Evolutionary conservation across 345 rosid species (phyloP), one percentile per base, ranked within the genome.

Genomic region (Garcia nutans): DNA sequence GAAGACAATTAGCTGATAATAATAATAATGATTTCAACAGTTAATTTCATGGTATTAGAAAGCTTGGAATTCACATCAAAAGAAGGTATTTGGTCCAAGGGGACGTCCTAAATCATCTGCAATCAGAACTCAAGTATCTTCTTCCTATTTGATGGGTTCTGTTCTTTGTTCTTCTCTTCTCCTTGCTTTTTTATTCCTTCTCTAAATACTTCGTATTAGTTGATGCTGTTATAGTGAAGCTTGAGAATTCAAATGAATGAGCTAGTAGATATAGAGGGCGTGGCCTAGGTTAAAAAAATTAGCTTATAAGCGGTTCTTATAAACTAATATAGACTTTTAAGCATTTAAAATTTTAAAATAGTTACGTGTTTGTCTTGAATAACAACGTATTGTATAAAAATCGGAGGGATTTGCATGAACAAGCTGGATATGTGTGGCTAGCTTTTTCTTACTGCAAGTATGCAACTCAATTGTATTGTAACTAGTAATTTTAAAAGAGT

Each of bases 141-240:
- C 80, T 7, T 19, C 65, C 26, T 67, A 42, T 72, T 16, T 72
- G 22, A 45, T 65, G 26, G 82, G 24, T 41, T 66, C 63, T n/a
- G 75, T 62, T 3, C 2, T 78, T 44, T 66, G 31, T 67, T 67
- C 5, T 24, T 76, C 65, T 47, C 70, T 82, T 47, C 19, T 74
- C 8, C 74, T 79, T 20, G 62, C 50, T 7, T 54, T 77, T 49
- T 66, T 79, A 28, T 72, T 68, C 45, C 72, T 59, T 77, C 64
- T 37, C 17, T 59, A 22, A 31, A 10, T 37, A 10, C 3, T 47
- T 47, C 13, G 47, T 5, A 47, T 9, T 0, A 8, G 50, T 9
- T 47, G 50, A 47, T 2, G 10, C 13, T 11, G 63, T 10, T 9
- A 28, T 17, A n/a, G 15, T 28, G 16, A 52, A 28, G 17, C 24